Percentiles rank a stretch among this genome's conserved stretches.
Evolutionary conservation across 2,329 filamentous ascomycete genomes (phyloP).

Genomic region (Dothideomycetes sp.): DNA sequence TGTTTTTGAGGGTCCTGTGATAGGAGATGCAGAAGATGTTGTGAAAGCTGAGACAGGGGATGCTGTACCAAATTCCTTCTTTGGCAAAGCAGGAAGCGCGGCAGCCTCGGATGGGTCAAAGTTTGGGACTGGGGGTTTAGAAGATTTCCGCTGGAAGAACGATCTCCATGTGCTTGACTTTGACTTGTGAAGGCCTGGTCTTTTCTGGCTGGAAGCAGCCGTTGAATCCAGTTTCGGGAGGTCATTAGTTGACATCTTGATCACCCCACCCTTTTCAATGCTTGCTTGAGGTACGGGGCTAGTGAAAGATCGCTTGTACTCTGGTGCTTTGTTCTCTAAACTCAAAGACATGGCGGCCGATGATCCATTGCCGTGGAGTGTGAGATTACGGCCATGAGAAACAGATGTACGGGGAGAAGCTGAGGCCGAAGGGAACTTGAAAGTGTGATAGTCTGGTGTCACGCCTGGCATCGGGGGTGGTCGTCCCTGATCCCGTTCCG

Average conservation of each 20-base stretch:
- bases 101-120: conserved; percentile 4
- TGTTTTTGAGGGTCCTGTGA: too few species aligned
- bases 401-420: neutral
- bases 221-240: neutral
- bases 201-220: neutral
- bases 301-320: neutral
- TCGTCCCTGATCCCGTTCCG: neutral
- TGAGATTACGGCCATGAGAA: neutral
- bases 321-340: neutral
- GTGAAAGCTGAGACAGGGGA: too few species aligned
- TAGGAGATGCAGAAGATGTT: too few species aligned
- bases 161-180: conserved; percentile 9
- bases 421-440: neutral
- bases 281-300: neutral
- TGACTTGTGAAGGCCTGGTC: conserved; percentile 5
- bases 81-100: conserved; percentile 3
- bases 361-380: neutral
- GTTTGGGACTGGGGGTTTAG: conserved; percentile 5
- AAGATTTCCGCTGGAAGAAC: conserved; percentile 6
- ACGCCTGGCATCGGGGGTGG: neutral
- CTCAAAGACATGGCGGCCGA: neutral
- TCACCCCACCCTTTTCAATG: neutral
- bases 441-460: neutral
- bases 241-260: neutral
- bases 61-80: too few species aligned